These are phyloP conservation scores for Pseudognaphalium luteoalbum DNA, from an alignment of 129 eudicot genomes.

Conservation along the genomic window DNA sequence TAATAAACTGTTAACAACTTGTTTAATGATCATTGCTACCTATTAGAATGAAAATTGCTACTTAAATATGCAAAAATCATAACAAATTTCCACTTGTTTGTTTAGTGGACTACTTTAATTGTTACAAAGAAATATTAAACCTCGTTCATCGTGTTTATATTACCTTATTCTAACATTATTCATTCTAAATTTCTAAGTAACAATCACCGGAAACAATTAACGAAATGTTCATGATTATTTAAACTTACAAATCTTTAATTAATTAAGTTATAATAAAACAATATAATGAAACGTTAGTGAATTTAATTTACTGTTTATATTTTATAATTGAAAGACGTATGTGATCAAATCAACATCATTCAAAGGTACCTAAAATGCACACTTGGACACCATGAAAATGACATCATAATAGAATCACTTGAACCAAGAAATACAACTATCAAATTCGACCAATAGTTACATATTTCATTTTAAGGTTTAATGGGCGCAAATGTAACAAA, in stretches of 20 bases:
- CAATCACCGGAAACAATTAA: too few relatives aligned
- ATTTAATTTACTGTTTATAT: neutral
- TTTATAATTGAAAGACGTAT: neutral
- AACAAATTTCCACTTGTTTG: slow-evolving; percentile 18
- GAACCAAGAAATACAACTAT: slow-evolving; percentile 2
- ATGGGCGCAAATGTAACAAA: too few relatives aligned
- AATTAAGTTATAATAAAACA: too few relatives aligned
- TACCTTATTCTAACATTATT: neutral
- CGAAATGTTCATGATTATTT: too few relatives aligned
- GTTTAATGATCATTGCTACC: slow-evolving; percentile 8
- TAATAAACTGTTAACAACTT: slow-evolving; percentile 11
- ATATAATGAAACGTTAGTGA: too few relatives aligned
- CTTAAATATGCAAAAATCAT: neutral
- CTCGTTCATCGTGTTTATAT: slow-evolving; percentile 28
- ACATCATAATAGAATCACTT: slow-evolving; percentile 26
- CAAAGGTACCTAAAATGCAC: slow-evolving; percentile 6
- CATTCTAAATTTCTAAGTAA: neutral
- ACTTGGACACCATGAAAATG: slow-evolving; percentile 26
- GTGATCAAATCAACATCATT: slow-evolving; percentile 5
- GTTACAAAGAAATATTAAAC: neutral
- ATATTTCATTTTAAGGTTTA: neutral
- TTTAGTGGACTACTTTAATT: slow-evolving; percentile 20
- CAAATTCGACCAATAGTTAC: neutral
- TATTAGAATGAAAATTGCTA: neutral
- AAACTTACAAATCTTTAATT: too few relatives aligned